Percentiles rank a stretch among this genome's conserved stretches.
Conservation (phyloP, 371 early-diverging fungal genomes). For the Syncephalastrum monosporum region DNA sequence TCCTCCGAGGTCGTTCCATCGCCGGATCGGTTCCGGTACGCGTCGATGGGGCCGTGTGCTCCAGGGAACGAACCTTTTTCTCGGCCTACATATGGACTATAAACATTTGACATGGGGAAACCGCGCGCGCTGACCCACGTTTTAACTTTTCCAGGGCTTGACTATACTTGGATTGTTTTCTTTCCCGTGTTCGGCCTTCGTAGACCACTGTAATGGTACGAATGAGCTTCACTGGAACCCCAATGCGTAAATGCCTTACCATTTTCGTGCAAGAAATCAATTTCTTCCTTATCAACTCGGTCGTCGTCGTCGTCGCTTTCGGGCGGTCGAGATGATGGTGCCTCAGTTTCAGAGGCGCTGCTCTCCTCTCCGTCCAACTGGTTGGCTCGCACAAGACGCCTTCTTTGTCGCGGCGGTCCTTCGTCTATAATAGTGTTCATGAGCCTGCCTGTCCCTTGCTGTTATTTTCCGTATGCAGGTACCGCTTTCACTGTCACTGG, state of each 20-base stretch:
- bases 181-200: conserved; percentile 16
- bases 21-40: conserved; percentile 1
- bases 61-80: conserved; percentile 12
- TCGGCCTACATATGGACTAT: conserved; percentile 8
- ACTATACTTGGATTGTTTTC: conserved; percentile 14
- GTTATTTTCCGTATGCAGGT: too few species aligned
- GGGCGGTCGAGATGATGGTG: too few species aligned
- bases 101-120: background rate
- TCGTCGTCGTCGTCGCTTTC: conserved; percentile 6
- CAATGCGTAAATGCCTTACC: conserved; percentile 3
- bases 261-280: conserved; percentile 20
- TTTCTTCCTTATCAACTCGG: conserved; percentile 8
- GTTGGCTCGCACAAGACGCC: too few species aligned
- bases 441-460: too few species aligned
- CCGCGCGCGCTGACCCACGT: conserved; percentile 7
- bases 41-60: conserved; percentile 17
- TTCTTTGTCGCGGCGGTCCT: too few species aligned
- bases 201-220: conserved; percentile 9
- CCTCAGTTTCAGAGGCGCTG: too few species aligned
- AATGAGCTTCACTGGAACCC: background rate
- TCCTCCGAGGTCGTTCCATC: background rate
- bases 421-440: too few species aligned
- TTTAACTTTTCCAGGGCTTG: conserved; percentile 12
- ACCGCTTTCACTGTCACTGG: too few species aligned
- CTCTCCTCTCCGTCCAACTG: too few species aligned